These are phyloP conservation scores for Amyloporia xantha DNA, from an alignment of 768 basidiomycete genomes.

Conservation along the genomic window DNA sequence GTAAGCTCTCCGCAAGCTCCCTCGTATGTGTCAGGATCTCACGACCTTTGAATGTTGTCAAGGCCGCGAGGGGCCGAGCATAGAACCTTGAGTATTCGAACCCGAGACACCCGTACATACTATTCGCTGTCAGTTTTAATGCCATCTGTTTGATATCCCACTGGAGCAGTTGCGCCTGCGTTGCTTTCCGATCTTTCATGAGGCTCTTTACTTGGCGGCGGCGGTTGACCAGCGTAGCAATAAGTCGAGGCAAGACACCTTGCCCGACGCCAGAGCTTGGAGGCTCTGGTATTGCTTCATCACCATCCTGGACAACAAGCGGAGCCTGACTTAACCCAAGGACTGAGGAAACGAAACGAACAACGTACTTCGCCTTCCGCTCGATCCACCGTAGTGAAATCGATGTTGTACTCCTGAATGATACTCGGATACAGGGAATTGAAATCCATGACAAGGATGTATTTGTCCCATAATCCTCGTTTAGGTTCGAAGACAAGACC, in stretches of 20 bases:
- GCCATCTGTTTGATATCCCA: slow-evolving; percentile 98
- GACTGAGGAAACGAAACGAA: neutral
- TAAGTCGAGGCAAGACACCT: slow-evolving; percentile 94
- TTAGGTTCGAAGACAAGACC: slow-evolving; percentile 97
- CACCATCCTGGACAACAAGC: slow-evolving; percentile 48
- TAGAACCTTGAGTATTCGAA: slow-evolving; percentile 97
- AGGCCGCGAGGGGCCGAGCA: slow-evolving; percentile 91
- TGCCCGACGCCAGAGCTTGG: slow-evolving; percentile 64
- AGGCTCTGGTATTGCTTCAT: slow-evolving; percentile 88
- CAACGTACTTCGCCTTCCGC: slow-evolving; percentile 45
- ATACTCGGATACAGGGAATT: slow-evolving; percentile 98
- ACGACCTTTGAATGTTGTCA: slow-evolving; percentile 96
- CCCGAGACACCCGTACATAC: slow-evolving; percentile 99
- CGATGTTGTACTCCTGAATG: slow-evolving; percentile 99
- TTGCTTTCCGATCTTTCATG: slow-evolving; percentile 82
- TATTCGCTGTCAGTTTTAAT: slow-evolving; percentile 95
- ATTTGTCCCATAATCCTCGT: slow-evolving; percentile 93
- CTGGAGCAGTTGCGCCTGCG: slow-evolving; percentile 78
- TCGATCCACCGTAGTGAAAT: slow-evolving; percentile 91
- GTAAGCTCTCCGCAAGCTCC: slow-evolving; percentile 85
- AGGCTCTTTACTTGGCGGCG: slow-evolving; percentile 86
- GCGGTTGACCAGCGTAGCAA: slow-evolving; percentile 90
- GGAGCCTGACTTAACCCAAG: neutral
- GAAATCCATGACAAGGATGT: slow-evolving; percentile 99
- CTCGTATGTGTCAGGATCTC: slow-evolving; percentile 92